phyloP scores from a whole-genome alignment of 208 protist species.

The Leishmania mexicana region DNA sequence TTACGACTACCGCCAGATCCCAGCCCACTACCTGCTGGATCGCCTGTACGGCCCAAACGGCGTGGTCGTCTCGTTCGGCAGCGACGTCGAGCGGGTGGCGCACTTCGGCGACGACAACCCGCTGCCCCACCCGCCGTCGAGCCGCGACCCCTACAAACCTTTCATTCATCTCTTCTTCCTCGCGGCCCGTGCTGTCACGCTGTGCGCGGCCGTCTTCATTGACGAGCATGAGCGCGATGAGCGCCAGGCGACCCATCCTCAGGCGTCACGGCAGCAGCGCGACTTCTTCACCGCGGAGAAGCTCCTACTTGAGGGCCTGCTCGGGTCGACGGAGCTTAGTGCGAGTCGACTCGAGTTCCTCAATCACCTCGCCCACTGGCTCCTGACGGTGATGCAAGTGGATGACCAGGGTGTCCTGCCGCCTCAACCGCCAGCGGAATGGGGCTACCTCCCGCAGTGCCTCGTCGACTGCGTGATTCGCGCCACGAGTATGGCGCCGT shows the following conservation, averaged over 20 bases:
- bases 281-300: constrained; percentile 53
- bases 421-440: constrained; percentile 49
- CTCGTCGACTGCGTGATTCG: constrained; percentile 83
- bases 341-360: constrained; percentile 63
- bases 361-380: constrained; percentile 79
- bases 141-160: constrained; percentile 59
- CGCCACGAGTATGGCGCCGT: constrained; percentile 54
- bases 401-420: constrained; percentile 50
- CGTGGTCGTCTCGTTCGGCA: constrained; percentile 53
- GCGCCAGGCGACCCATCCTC: constrained; percentile 55
- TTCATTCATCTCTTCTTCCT: constrained; percentile 85
- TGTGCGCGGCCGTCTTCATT: constrained; percentile 59
- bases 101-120: constrained; percentile 65
- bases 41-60: constrained; percentile 27
- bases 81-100: constrained; percentile 77
- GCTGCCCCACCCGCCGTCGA: constrained; percentile 36
- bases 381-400: constrained; percentile 74
- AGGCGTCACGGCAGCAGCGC: constrained; percentile 48
- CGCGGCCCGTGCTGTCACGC: constrained; percentile 54
- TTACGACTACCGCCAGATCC: constrained; percentile 47
- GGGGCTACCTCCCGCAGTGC: constrained; percentile 84
- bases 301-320: constrained; percentile 60
- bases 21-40: constrained; percentile 67
- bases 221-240: constrained; percentile 64
- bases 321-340: constrained; percentile 47